phyloP scores from a whole-genome alignment of 805 yeast genomes.

The Cyberlindnera misumaiensis region DNA sequence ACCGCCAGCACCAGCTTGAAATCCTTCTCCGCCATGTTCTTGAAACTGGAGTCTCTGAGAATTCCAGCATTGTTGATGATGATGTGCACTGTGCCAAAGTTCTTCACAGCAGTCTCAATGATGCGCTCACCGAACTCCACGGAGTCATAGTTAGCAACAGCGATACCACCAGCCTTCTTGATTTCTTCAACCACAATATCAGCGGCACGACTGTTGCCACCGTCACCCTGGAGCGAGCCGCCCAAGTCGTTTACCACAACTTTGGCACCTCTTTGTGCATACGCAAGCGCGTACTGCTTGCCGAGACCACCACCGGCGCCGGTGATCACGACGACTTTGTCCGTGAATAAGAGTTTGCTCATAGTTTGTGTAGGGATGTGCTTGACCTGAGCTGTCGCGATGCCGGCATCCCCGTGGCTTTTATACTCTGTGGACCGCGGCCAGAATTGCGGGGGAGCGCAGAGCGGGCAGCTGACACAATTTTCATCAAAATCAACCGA shows the following conservation, averaged over 20 bases:
- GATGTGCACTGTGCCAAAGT: slow-evolving; percentile 83
- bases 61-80: slow-evolving; percentile 94
- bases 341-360: slow-evolving; percentile 51
- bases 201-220: slow-evolving; percentile 70
- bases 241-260: slow-evolving; percentile 95
- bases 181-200: slow-evolving; percentile 88
- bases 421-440: too few relatives aligned
- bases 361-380: not conserved
- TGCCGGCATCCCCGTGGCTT: too few relatives aligned
- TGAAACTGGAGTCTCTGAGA: slow-evolving; percentile 78
- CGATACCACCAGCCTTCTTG: slow-evolving; percentile 65
- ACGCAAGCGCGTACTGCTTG: slow-evolving; percentile 77
- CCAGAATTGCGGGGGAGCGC: too few relatives aligned
- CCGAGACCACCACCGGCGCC: slow-evolving; percentile 99
- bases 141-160: slow-evolving; percentile 92
- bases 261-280: slow-evolving; percentile 85
- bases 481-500: too few relatives aligned
- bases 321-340: slow-evolving; percentile 85
- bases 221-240: slow-evolving; percentile 71
- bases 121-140: slow-evolving; percentile 82
- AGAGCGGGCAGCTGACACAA: too few relatives aligned
- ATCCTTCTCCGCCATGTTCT: slow-evolving; percentile 77
- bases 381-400: too few relatives aligned
- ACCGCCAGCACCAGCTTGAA: slow-evolving; percentile 78
- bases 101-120: slow-evolving; percentile 76